Conservation (phyloP, 805 yeast genomes). For the Candida incommunis region DNA sequence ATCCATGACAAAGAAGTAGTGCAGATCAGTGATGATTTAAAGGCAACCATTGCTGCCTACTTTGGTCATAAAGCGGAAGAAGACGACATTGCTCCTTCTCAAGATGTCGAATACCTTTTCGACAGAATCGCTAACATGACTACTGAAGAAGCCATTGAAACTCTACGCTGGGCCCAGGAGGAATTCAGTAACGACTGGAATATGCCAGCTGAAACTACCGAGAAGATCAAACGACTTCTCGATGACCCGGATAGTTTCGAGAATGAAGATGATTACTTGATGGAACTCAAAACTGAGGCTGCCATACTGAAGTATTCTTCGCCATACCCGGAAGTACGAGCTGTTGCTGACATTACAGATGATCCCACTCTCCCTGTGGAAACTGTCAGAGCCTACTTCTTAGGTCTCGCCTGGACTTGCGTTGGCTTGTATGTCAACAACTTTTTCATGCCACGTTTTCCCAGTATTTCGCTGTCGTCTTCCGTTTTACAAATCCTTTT, state of each 20-base stretch:
- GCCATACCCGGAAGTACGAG: constrained; percentile 56
- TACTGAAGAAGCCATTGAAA: constrained; percentile 23
- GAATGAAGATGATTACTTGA: not conserved
- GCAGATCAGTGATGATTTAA: not conserved
- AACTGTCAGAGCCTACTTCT: constrained; percentile 29
- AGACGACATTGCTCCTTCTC: not conserved
- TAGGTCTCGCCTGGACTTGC: constrained; percentile 20
- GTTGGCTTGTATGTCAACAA: constrained; percentile 13
- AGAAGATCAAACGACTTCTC: constrained; percentile 18
- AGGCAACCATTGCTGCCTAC: not conserved
- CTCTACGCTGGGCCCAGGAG: constrained; percentile 23
- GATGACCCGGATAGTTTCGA: constrained; percentile 11
- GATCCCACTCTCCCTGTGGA: constrained; percentile 32
- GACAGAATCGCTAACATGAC: constrained; percentile 25
- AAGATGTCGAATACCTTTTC: constrained; percentile 24
- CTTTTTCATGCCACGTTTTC: constrained; percentile 39
- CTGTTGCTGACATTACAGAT: constrained; percentile 37
- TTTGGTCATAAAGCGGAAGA: not conserved
- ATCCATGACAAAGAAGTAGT: not conserved
- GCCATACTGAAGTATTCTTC: constrained; percentile 26
- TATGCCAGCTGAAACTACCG: constrained; percentile 25
- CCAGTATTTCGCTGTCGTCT: constrained; percentile 33
- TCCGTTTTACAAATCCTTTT: constrained; percentile 42
- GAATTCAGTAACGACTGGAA: constrained; percentile 32
- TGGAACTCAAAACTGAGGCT: constrained; percentile 16